These are phyloP conservation scores for Pulveroboletus sp. DNA, from an alignment of 768 basidiomycete genomes.

Conservation along the genomic window DNA sequence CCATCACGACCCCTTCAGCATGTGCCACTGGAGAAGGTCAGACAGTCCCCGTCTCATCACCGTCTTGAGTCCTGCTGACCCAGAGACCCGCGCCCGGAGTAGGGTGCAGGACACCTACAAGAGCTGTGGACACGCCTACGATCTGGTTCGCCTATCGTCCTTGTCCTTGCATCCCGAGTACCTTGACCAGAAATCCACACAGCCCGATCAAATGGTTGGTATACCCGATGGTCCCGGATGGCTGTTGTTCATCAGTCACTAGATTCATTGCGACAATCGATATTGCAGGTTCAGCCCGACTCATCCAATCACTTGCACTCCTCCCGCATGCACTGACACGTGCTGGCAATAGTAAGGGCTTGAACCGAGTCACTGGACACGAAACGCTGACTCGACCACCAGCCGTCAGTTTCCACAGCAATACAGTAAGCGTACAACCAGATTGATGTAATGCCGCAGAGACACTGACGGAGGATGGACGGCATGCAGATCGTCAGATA, in stretches of 20 bases:
- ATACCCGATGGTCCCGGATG: background rate
- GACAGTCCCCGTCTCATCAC: constrained; percentile 16
- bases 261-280: constrained; percentile 64
- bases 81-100: constrained; percentile 5
- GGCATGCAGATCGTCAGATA: constrained; percentile 32
- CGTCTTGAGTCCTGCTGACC: constrained; percentile 11
- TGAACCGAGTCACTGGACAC: constrained; percentile 2
- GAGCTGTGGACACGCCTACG: constrained; percentile 49
- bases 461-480: constrained; percentile 11
- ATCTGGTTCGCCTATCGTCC: constrained; percentile 40
- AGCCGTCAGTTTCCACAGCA: constrained; percentile 71
- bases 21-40: constrained; percentile 76
- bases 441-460: constrained; percentile 5
- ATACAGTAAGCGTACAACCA: constrained; percentile 46
- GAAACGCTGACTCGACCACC: constrained; percentile 21
- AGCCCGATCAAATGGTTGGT: constrained; percentile 61
- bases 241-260: constrained; percentile 15
- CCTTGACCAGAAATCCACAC: constrained; percentile 11
- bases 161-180: constrained; percentile 7
- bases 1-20: constrained; percentile 30
- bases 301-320: constrained; percentile 56
- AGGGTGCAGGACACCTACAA: constrained; percentile 66
- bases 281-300: constrained; percentile 67
- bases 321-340: constrained; percentile 50
- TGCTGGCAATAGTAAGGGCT: constrained; percentile 76